phyloP scores from a whole-genome alignment of 805 yeast species.

The Torulaspora microellipsoides region DNA sequence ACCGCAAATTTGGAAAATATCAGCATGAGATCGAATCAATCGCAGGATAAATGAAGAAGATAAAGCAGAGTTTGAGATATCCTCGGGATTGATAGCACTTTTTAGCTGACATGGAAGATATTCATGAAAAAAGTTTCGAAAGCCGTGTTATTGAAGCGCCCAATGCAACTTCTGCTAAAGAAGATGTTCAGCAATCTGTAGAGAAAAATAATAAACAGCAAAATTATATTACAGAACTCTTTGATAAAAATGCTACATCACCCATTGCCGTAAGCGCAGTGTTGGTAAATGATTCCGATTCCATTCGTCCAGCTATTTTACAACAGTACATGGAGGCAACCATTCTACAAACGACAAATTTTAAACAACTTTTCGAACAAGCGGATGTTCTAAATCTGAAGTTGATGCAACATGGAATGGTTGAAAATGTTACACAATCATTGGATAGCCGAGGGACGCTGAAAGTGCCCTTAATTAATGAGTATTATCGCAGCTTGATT shows the following conservation, averaged over 20 bases:
- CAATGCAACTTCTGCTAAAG: neutral
- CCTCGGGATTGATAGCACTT: too few relatives aligned
- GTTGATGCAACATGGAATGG: slow-evolving; percentile 28
- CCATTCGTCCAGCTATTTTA: slow-evolving; percentile 21
- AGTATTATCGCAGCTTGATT: slow-evolving; percentile 10
- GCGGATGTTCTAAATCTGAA: slow-evolving; percentile 28
- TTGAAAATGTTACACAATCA: slow-evolving; percentile 19
- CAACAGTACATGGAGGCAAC: slow-evolving; percentile 29
- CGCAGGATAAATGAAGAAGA: too few relatives aligned
- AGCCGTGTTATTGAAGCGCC: slow-evolving; percentile 3
- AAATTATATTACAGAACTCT: slow-evolving; percentile 8
- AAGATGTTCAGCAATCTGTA: neutral
- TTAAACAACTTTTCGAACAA: slow-evolving; percentile 24
- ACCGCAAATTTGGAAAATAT: too few relatives aligned
- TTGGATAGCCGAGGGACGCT: slow-evolving; percentile 21
- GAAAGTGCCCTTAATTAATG: slow-evolving; percentile 10
- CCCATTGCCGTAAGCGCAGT: slow-evolving; percentile 27
- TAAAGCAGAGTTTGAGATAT: too few relatives aligned
- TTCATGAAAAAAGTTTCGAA: slow-evolving; percentile 5
- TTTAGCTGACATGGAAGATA: slow-evolving; percentile 3
- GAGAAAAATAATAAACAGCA: slow-evolving; percentile 1
- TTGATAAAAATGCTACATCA: slow-evolving; percentile 18
- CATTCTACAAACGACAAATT: slow-evolving; percentile 22
- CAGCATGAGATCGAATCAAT: too few relatives aligned
- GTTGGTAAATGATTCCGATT: slow-evolving; percentile 17